Evolutionary conservation across 1,284 basidiomycete genomes (phyloP), one percentile per base, ranked within the genome.

Genomic region (Irpex sp.): DNA sequence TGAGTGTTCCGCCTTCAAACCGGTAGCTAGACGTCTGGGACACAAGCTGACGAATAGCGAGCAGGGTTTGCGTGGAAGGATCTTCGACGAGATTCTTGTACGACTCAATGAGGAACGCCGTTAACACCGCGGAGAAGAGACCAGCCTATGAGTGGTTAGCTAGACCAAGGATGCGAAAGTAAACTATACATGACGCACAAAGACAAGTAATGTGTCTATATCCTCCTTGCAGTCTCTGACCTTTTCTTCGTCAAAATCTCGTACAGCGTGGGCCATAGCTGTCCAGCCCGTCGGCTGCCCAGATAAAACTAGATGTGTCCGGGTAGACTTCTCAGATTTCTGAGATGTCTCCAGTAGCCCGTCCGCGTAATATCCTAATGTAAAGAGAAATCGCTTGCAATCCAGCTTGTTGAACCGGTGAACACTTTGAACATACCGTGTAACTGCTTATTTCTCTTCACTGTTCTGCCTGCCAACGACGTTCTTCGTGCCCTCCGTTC

Each of bases 141-240:
- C 62, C 62, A 50, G 59, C 59, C 62, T 63, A 46, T 15, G n/a
- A 17, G 21, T 1, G 5, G 4, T n/a, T 13, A 65, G 19, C 26
- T 15, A 17, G 35, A n/a, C 19, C 15, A 36, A 33, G 15, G 21
- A 8, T 15, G 9, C 13, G 37, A 13, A 11, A 7, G 19, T 17
- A 21, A 36, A 9, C 15, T 31, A 15, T 36, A 46, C 17, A 4
- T 9, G 19, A 60, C 63, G 57, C 19, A 64, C 63, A 17, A 64
- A 64, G 11, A 64, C 63, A 11, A 64, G 49, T 5, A 64, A 46
- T 6, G 63, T 64, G 36, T 64, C 63, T 35, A 64, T 58, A 46
- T 64, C 63, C 13, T 64, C 63, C 43, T 61, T 64, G 54, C 56
- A 57, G 33, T 57, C 26, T 26, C 21, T 9, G 15, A 61, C 47